Evolutionary conservation across 345 rosid genomes (phyloP).

Genomic region (Carallia brachiata): DNA sequence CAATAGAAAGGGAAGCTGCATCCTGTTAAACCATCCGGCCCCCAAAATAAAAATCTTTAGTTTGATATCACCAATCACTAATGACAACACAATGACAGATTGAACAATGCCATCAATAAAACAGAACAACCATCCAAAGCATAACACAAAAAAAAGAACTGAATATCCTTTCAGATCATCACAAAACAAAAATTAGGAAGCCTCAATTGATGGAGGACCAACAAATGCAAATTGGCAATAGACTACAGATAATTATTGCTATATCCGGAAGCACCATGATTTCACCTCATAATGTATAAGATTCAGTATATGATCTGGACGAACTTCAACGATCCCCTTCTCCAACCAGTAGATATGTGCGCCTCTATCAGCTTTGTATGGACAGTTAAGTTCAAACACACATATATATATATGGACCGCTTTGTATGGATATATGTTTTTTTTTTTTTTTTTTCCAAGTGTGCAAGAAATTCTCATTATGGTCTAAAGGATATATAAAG

Average conservation of each 20-base stretch:
- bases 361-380: conserved; percentile 82
- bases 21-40: conserved; percentile 41
- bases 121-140: not conserved
- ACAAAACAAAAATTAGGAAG: not conserved
- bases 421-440: not conserved
- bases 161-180: not conserved
- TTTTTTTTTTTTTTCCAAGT: conserved; percentile 12
- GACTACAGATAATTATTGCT: not conserved
- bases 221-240: not conserved
- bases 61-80: not conserved
- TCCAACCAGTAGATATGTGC: conserved; percentile 84
- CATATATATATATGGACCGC: no score
- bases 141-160: not conserved
- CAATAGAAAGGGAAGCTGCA: conserved; percentile 83
- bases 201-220: not conserved
- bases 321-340: conserved; percentile 65
- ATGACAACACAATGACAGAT: not conserved
- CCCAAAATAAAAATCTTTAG: conserved; percentile 5
- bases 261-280: not conserved
- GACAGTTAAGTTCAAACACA: conserved; percentile 41
- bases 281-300: conserved; percentile 92
- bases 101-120: not conserved
- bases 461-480: conserved; percentile 3
- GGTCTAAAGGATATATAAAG: conserved; percentile 86
- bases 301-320: conserved; percentile 91